These are phyloP conservation scores for Camelina hispida DNA, from an alignment of 345 rosid genomes.

Conservation along the genomic window DNA sequence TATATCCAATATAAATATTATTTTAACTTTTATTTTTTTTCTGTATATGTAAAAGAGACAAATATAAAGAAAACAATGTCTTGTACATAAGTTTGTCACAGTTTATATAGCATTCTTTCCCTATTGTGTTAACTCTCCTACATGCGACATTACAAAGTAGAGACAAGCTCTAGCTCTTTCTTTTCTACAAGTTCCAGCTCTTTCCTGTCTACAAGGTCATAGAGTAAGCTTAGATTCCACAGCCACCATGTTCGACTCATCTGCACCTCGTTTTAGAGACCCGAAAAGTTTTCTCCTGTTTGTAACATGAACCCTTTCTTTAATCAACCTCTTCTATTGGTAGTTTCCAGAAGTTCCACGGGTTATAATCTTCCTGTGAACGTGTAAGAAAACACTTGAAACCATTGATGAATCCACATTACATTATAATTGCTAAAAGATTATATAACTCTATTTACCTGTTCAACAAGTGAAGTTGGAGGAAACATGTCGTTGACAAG, in stretches of 20 bases:
- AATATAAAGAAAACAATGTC: constrained; percentile 1
- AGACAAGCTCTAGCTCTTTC: constrained; percentile 27
- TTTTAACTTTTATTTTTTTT: not conserved
- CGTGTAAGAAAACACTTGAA: constrained; percentile 16
- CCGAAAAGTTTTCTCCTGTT: constrained; percentile 2
- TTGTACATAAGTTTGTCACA: constrained; percentile 31
- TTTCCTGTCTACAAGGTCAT: constrained; percentile 27
- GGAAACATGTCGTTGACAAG: constrained; percentile 95
- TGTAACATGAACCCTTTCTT: constrained; percentile 20
- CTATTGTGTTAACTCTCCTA: constrained; percentile 39
- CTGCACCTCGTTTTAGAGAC: constrained; percentile 20
- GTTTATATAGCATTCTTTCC: constrained; percentile 26
- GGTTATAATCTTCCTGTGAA: constrained; percentile 82
- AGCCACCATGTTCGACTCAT: constrained; percentile 21
- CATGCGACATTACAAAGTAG: constrained; percentile 30
- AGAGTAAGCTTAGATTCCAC: constrained; percentile 1
- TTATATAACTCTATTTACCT: constrained; percentile 49
- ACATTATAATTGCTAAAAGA: not conserved
- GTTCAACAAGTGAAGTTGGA: constrained; percentile 77
- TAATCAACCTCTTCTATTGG: constrained; percentile 63
- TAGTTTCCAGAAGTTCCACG: constrained; percentile 86
- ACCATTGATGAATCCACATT: constrained; percentile 22
- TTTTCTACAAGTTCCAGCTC: constrained; percentile 22
- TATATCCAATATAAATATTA: not conserved
- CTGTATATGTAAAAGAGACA: not conserved